Percentiles rank a stretch among this genome's conserved stretches.
phyloP scores from a whole-genome alignment of 768 basidiomycete species.

The Boletus edulis region DNA sequence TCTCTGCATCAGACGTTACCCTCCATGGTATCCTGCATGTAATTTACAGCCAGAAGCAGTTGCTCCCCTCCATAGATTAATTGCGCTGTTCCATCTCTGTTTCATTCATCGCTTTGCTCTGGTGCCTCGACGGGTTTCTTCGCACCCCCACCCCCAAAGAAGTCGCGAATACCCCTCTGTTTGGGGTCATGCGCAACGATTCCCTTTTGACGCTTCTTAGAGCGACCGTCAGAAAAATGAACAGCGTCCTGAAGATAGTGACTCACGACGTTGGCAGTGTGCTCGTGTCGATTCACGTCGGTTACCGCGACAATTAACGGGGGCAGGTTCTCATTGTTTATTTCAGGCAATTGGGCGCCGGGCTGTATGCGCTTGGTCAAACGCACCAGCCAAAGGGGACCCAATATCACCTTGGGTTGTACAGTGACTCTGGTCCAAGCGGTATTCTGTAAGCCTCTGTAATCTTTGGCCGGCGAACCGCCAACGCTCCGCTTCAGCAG shows the following conservation, averaged over 20 bases:
- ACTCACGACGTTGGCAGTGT: constrained; percentile 57
- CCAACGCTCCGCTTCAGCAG: constrained; percentile 44
- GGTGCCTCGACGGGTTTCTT: not conserved
- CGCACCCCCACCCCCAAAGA: constrained; percentile 49
- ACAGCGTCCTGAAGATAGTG: not conserved
- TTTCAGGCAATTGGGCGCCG: constrained; percentile 22
- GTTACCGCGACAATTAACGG: constrained; percentile 45
- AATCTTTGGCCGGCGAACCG: constrained; percentile 27
- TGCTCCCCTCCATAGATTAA: not conserved
- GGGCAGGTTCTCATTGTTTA: constrained; percentile 23
- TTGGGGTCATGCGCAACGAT: constrained; percentile 77
- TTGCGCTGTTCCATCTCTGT: constrained; percentile 9
- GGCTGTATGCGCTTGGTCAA: constrained; percentile 24
- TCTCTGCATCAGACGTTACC: constrained; percentile 6
- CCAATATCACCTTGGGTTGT: constrained; percentile 40
- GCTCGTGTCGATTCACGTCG: constrained; percentile 54
- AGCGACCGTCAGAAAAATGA: constrained; percentile 20
- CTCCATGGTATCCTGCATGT: constrained; percentile 3
- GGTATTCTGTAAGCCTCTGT: constrained; percentile 61
- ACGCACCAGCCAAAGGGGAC: not conserved
- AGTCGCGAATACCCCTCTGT: constrained; percentile 72
- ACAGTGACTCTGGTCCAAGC: constrained; percentile 63
- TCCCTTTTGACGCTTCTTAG: constrained; percentile 64
- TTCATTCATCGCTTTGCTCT: constrained; percentile 27
- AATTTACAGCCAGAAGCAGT: constrained; percentile 1